These are phyloP conservation scores for Amniculicola lignicola DNA, from an alignment of 495 filamentous ascomycete genomes.

Conservation along the genomic window DNA sequence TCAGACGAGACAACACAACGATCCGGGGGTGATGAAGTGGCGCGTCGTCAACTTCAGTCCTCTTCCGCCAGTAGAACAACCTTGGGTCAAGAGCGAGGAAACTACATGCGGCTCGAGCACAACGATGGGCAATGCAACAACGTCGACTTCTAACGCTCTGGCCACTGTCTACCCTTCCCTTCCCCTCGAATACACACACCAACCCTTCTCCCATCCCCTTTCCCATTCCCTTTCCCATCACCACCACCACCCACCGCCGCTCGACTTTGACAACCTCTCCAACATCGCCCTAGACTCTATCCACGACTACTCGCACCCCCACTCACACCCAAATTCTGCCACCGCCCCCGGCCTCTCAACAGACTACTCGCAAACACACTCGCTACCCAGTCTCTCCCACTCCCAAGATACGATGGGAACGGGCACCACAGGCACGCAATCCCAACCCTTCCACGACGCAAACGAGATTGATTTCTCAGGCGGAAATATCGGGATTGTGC, in stretches of 20 bases:
- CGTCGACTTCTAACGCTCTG: neutral
- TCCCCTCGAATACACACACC: slow-evolving; percentile 1
- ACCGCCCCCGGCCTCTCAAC: slow-evolving; percentile 18
- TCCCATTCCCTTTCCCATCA: too few relatives aligned
- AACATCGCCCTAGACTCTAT: slow-evolving; percentile 13
- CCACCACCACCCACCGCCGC: slow-evolving; percentile 15
- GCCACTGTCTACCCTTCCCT: slow-evolving; percentile 11
- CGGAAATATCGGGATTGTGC: slow-evolving; percentile 27
- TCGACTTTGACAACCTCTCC: slow-evolving; percentile 27
- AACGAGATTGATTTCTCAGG: slow-evolving; percentile 32
- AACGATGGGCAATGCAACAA: neutral
- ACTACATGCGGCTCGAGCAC: too few relatives aligned
- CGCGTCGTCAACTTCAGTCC: slow-evolving; percentile 13
- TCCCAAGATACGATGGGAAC: slow-evolving; percentile 18
- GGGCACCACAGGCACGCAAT: neutral
- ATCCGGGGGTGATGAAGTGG: slow-evolving; percentile 18
- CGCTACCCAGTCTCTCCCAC: slow-evolving; percentile 13
- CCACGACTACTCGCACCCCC: slow-evolving; percentile 19
- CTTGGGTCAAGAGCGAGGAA: slow-evolving; percentile 11
- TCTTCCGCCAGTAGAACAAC: neutral
- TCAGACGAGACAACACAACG: slow-evolving; percentile 10
- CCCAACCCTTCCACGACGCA: slow-evolving; percentile 12
- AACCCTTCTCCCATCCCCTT: neutral
- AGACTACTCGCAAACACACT: slow-evolving; percentile 22
- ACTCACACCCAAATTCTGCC: slow-evolving; percentile 16